These are phyloP conservation scores for Adansonia gregorii DNA, from an alignment of 441 rosid genomes.

Conservation along the genomic window DNA sequence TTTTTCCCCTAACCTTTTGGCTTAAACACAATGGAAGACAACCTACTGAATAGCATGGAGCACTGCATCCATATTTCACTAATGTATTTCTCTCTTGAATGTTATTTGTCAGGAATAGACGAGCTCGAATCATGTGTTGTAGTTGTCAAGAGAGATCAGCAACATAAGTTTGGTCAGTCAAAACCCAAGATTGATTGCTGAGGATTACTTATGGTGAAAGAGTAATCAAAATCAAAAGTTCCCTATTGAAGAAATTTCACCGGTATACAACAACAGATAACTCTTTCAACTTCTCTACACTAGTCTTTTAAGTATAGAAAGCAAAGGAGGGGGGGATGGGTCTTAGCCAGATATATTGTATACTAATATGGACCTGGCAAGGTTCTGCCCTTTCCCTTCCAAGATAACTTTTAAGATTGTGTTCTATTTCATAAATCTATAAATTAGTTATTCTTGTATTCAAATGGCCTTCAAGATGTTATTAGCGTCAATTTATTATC, in stretches of 20 bases:
- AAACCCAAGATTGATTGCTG: background rate
- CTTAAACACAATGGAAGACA: background rate
- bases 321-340: background rate
- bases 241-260: background rate
- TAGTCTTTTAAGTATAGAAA: background rate
- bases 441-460: conserved; percentile 4
- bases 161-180: background rate
- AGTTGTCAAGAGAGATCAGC: conserved; percentile 2
- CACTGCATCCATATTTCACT: background rate
- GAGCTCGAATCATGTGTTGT: background rate
- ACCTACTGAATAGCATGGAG: background rate
- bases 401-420: conserved; percentile 6
- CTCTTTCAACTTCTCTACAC: background rate
- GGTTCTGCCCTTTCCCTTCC: background rate
- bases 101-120: conserved; percentile 39
- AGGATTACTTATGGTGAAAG: background rate
- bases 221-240: background rate
- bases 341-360: background rate
- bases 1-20: background rate
- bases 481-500: background rate
- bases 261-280: background rate
- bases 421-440: background rate
- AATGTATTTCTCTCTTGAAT: background rate
- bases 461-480: background rate
- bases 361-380: background rate